Evolutionary conservation across 345 rosid genomes (phyloP).

Genomic region (Laguncularia racemosa): DNA sequence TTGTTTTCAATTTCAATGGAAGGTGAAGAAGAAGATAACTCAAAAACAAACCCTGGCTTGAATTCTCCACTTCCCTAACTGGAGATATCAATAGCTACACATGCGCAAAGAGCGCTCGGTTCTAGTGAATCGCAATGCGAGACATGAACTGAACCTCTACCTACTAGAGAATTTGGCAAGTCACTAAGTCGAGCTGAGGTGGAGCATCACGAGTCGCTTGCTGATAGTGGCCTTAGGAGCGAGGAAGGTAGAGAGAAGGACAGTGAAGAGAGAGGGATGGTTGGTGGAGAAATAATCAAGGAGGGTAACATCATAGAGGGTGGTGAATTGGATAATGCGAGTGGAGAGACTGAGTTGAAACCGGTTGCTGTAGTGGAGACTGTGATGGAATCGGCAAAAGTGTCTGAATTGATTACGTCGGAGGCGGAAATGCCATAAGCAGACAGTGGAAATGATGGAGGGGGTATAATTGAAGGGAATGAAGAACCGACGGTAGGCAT

Average conservation of each 20-base stretch:
- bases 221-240: not conserved
- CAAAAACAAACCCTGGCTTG: not conserved
- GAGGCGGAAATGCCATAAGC: not conserved
- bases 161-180: not conserved
- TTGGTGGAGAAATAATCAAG: no score
- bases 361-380: not conserved
- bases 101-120: slow-evolving; percentile 2
- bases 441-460: slow-evolving; percentile 4
- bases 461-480: slow-evolving; percentile 3
- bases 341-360: no score
- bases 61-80: slow-evolving; percentile 13
- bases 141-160: not conserved
- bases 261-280: no score
- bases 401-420: not conserved
- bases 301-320: no score
- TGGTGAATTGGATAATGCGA: no score
- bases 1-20: slow-evolving; percentile 29
- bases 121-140: slow-evolving; percentile 12
- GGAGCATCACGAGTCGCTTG: not conserved
- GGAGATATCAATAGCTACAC: slow-evolving; percentile 1
- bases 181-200: not conserved
- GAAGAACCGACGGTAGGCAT: slow-evolving; percentile 4
- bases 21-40: slow-evolving; percentile 40
- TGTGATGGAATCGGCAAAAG: slow-evolving; percentile 4
- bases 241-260: not conserved